Percentiles rank a stretch among this genome's conserved stretches.
These are phyloP conservation scores for Aegilops bicornis DNA, from an alignment of 176 grass and related monocot species.

Conservation along the genomic window DNA sequence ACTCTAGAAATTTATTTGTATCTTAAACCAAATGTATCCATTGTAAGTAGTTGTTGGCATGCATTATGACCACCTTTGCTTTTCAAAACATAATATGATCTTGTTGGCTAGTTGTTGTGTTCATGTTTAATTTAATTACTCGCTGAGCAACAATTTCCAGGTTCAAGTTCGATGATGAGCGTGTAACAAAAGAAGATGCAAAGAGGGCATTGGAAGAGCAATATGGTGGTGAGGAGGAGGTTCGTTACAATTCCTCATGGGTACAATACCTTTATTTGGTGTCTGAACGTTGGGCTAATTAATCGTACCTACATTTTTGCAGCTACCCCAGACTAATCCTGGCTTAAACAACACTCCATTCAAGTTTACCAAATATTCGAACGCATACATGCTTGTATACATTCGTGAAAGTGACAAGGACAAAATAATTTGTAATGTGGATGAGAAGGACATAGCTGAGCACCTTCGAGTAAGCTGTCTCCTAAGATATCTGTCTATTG, in stretches of 20 bases:
- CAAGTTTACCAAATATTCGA: slow-evolving; percentile 99
- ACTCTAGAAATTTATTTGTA: background rate
- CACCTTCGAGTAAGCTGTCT: slow-evolving; percentile 80
- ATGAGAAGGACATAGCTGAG: slow-evolving; percentile 96
- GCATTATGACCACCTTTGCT: background rate
- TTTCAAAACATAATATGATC: background rate
- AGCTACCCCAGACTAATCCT: slow-evolving; percentile 97
- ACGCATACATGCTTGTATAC: slow-evolving; percentile 99
- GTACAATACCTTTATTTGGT: background rate
- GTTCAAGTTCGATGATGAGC: slow-evolving; percentile 99
- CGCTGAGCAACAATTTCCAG: slow-evolving; percentile 41
- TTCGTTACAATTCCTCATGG: slow-evolving; percentile 31
- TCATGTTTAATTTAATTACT: slow-evolving; percentile 7
- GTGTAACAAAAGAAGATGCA: slow-evolving; percentile 95
- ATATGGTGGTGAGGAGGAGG: slow-evolving; percentile 99
- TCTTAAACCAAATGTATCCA: background rate
- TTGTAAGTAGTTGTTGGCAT: slow-evolving; percentile 9
- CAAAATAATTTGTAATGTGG: slow-evolving; percentile 97
- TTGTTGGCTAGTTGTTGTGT: background rate
- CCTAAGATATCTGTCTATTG: slow-evolving; percentile 6
- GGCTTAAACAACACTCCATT: slow-evolving; percentile 96
- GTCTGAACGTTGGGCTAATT: slow-evolving; percentile 25
- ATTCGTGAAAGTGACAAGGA: slow-evolving; percentile 98
- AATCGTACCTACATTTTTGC: slow-evolving; percentile 26
- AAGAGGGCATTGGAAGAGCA: slow-evolving; percentile 96